Conservation (phyloP, 2,329 filamentous ascomycete species). For the Cladophialophora psammophila region DNA sequence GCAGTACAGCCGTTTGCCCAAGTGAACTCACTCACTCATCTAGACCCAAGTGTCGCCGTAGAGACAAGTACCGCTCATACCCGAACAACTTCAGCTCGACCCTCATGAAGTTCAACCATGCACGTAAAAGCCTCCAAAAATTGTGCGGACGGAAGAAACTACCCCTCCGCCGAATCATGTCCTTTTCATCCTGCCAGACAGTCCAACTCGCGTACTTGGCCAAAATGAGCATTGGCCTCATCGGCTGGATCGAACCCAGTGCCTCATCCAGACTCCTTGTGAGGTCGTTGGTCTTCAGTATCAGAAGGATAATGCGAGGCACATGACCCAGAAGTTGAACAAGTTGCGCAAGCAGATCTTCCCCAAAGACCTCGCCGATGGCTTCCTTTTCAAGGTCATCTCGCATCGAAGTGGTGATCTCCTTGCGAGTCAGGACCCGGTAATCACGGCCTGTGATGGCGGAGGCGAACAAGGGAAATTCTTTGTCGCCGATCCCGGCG, state of each 20-base stretch:
- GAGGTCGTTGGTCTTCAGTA: conserved; percentile 96
- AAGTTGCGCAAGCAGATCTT: conserved; percentile 86
- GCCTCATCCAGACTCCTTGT: conserved; percentile 94
- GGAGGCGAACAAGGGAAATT: conserved; percentile 93
- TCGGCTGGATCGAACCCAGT: conserved; percentile 62
- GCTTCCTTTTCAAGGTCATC: conserved; percentile 80
- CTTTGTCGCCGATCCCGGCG: conserved; percentile 83
- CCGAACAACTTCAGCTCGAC: conserved; percentile 65
- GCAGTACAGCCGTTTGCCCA: neutral
- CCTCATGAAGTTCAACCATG: conserved; percentile 61
- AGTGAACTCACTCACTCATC: conserved; percentile 19
- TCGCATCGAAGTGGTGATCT: conserved; percentile 59
- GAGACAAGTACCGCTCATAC: conserved; percentile 65
- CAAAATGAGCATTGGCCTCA: conserved; percentile 69
- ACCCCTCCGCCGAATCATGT: conserved; percentile 56
- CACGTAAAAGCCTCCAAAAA: conserved; percentile 58
- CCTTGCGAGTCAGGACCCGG: conserved; percentile 71
- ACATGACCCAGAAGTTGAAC: conserved; percentile 88
- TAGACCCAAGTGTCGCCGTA: conserved; percentile 60
- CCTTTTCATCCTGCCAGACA: conserved; percentile 68
- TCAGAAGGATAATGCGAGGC: conserved; percentile 88
- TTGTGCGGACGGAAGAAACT: conserved; percentile 62
- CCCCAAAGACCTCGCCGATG: conserved; percentile 83
- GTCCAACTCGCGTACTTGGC: conserved; percentile 68
- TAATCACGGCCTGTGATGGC: conserved; percentile 96